Evolutionary conservation across 2,329 filamentous ascomycete species (phyloP).

Genomic region (Diaporthe batatas): DNA sequence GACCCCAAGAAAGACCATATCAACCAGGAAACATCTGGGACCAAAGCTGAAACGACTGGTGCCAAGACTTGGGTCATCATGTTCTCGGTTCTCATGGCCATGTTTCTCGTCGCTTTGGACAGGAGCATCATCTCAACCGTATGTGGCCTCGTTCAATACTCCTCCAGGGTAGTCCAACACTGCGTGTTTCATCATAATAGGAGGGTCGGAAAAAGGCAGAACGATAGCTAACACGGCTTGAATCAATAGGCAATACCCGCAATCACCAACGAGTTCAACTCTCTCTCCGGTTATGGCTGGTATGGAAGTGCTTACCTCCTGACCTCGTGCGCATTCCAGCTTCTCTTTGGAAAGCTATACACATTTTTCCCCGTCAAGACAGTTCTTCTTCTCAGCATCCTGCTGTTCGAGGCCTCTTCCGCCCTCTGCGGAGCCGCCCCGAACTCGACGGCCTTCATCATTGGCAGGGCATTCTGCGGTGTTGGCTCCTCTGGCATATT

Average conservation of each 20-base stretch:
- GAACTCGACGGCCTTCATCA: conserved; percentile 47
- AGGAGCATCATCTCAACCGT: conserved; percentile 14
- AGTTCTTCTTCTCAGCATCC: conserved; percentile 33
- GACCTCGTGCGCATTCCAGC: conserved; percentile 45
- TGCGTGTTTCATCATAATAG: neutral
- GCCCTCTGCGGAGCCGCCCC: conserved; percentile 47
- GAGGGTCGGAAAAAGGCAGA: neutral
- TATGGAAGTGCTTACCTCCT: conserved; percentile 46
- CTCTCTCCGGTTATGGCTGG: conserved; percentile 46
- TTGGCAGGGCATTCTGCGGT: conserved; percentile 47
- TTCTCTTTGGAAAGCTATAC: conserved; percentile 46
- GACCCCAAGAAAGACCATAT: neutral
- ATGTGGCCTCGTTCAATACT: neutral
- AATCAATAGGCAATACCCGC: conserved; percentile 42
- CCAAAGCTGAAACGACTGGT: neutral
- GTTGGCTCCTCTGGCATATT: conserved; percentile 47
- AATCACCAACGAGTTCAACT: conserved; percentile 49
- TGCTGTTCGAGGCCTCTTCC: conserved; percentile 44
- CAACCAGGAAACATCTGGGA: neutral
- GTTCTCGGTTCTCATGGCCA: neutral
- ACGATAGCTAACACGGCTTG: neutral
- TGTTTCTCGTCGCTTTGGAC: conserved; percentile 3
- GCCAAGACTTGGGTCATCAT: neutral
- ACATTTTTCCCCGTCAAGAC: conserved; percentile 45
- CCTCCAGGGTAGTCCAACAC: neutral